Base-by-base conservation (phyloP, 345 rosid genomes). In the Acer campestre region DNA sequence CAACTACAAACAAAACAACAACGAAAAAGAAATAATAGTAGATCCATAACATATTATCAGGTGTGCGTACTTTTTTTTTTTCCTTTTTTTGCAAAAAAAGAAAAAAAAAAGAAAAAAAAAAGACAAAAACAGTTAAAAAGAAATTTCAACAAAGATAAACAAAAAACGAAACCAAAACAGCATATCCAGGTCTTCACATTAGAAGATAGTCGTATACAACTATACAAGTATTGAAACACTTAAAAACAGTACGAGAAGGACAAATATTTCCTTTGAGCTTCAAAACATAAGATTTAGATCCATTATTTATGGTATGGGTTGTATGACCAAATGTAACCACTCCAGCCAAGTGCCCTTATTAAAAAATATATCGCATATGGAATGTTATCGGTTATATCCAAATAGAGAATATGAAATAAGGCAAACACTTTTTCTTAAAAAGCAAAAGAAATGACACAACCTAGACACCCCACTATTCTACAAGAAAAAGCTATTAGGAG, bases 181-280 rank as follows among this genome's bases (percentile, higher is more conserved):
- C n/a, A n/a, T n/a, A n/a, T n/a, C n/a, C n/a, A n/a, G n/a, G n/a
- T n/a, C n/a, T n/a, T n/a, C n/a, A n/a, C n/a, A n/a, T n/a, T n/a
- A n/a, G n/a, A n/a, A n/a, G n/a, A n/a, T n/a, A n/a, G n/a, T n/a
- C n/a, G n/a, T n/a, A n/a, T n/a, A n/a, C n/a, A n/a, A n/a, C n/a
- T n/a, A n/a, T n/a, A n/a, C n/a, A n/a, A n/a, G n/a, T n/a, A n/a
- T n/a, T n/a, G n/a, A n/a, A n/a, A n/a, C n/a, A n/a, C n/a, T n/a
- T 92, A 80, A 83, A 84, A 68, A 86, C 69, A 44, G 86, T 82
- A 35, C 64, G 55, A 73, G 93, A 86, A 59, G 92, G 88, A 75
- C 79, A 77, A 81, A 92, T 78, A 74, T 85, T 83, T 81, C 97
- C 97, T 75, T 66, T 86, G 65, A 93, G 81, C 98, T 95, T 94